A percentile compares a stretch with the other conserved stretches of the same genome.
These are phyloP conservation scores for Diaporthe aspalathi DNA, from an alignment of 2,329 filamentous ascomycete species.

Conservation along the genomic window DNA sequence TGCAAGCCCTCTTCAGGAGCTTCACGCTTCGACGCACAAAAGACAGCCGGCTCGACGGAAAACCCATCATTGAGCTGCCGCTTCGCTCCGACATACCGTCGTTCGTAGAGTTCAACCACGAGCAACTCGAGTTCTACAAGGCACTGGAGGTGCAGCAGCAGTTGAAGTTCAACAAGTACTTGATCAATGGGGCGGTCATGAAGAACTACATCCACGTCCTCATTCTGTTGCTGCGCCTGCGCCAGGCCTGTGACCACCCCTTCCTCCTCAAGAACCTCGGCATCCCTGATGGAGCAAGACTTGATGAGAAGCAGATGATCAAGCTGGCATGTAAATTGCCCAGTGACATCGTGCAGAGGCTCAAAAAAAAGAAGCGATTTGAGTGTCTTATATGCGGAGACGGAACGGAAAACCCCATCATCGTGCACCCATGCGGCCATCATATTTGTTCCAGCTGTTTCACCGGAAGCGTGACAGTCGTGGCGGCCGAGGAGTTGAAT, in stretches of 20 bases:
- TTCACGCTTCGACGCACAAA: constrained; percentile 85
- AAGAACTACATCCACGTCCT: constrained; percentile 80
- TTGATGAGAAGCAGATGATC: constrained; percentile 46
- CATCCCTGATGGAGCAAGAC: constrained; percentile 46
- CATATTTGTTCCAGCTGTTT: constrained; percentile 46
- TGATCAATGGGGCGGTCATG: constrained; percentile 40
- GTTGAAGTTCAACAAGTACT: constrained; percentile 45
- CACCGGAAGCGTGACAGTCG: constrained; percentile 40
- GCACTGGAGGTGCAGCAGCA: constrained; percentile 42
- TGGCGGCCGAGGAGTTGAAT: not conserved
- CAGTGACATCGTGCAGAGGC: constrained; percentile 37
- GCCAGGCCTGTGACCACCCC: constrained; percentile 83
- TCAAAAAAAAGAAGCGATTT: not conserved
- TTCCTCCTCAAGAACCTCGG: constrained; percentile 62
- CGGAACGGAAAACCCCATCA: constrained; percentile 40
- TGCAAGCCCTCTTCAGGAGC: constrained; percentile 72
- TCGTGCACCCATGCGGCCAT: constrained; percentile 49
- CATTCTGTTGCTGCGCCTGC: constrained; percentile 78
- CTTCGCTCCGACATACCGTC: constrained; percentile 68
- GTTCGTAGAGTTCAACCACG: constrained; percentile 72
- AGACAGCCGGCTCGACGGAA: constrained; percentile 78
- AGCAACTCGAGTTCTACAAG: constrained; percentile 71
- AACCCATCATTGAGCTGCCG: constrained; percentile 76
- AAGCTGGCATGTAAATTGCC: constrained; percentile 43
- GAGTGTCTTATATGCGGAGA: constrained; percentile 21